Percentiles rank a stretch among this genome's conserved stretches.
Conservation (phyloP, 2,329 filamentous ascomycete genomes). For the Aspergillus sp. region DNA sequence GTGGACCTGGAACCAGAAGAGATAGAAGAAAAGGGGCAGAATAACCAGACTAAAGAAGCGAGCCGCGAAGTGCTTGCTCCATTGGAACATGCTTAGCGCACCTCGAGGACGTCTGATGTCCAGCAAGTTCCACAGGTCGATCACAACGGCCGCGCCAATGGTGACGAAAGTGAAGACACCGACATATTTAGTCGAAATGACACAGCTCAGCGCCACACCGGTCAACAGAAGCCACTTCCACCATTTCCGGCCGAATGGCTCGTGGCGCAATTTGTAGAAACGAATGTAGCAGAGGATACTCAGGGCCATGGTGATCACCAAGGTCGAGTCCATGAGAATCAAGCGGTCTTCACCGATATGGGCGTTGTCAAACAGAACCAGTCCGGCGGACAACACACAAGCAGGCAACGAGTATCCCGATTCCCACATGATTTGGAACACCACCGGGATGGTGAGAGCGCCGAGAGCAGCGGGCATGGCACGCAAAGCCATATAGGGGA, state of each 20-base stretch:
- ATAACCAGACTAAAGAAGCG: constrained; percentile 79
- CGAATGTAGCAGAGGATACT: constrained; percentile 90
- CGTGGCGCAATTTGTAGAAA: constrained; percentile 92
- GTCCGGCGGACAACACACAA: constrained; percentile 72
- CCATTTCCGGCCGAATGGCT: constrained; percentile 89
- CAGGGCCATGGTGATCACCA: constrained; percentile 93
- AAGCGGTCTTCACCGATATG: constrained; percentile 94
- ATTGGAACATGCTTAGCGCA: constrained; percentile 67
- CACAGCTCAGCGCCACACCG: constrained; percentile 87
- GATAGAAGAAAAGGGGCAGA: constrained; percentile 92
- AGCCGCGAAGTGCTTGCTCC: constrained; percentile 82
- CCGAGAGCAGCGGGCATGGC: constrained; percentile 87
- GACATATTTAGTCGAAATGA: constrained; percentile 98
- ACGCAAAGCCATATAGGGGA: constrained; percentile 93
- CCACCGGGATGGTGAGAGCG: constrained; percentile 83
- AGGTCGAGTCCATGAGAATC: constrained; percentile 87
- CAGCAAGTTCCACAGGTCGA: constrained; percentile 92
- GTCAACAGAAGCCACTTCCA: constrained; percentile 99
- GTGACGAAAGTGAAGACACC: constrained; percentile 95
- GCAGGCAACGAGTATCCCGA: constrained; percentile 94
- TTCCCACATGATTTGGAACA: constrained; percentile 99
- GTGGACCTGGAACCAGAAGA: constrained; percentile 99
- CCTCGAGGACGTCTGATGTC: constrained; percentile 79
- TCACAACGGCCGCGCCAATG: constrained; percentile 84
- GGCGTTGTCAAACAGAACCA: constrained; percentile 93